phyloP scores from a whole-genome alignment of 2,329 filamentous ascomycete species.

The Emergomyces africanus region DNA sequence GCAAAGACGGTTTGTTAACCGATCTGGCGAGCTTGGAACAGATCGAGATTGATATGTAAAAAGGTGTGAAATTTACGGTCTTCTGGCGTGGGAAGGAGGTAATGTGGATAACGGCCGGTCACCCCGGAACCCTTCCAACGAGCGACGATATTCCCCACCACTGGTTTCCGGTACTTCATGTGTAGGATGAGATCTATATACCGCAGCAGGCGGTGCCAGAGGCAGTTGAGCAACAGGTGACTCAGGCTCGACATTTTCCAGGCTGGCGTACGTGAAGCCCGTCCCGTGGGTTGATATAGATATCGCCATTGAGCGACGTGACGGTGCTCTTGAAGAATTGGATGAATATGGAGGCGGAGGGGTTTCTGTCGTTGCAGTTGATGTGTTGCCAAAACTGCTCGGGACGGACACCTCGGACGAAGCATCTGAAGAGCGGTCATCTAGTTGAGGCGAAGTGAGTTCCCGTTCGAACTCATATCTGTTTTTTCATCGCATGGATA shows the following conservation, averaged over 20 bases:
- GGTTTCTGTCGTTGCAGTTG: slow-evolving; percentile 30
- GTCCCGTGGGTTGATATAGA: slow-evolving; percentile 18
- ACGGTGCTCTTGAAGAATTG: slow-evolving; percentile 18
- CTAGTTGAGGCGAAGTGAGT: slow-evolving; percentile 5
- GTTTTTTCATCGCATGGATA: slow-evolving; percentile 21
- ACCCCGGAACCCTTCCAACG: background rate
- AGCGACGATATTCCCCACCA: background rate
- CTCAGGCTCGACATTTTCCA: slow-evolving; percentile 4
- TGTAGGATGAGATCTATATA: slow-evolving; percentile 9
- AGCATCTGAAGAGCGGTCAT: slow-evolving; percentile 24
- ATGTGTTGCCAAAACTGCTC: slow-evolving; percentile 33
- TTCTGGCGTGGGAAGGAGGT: background rate
- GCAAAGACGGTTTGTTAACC: background rate
- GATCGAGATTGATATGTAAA: background rate
- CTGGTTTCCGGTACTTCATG: background rate
- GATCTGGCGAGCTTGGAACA: background rate
- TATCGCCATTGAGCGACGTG: slow-evolving; percentile 17
- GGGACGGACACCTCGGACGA: slow-evolving; percentile 31
- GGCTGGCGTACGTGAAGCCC: slow-evolving; percentile 4
- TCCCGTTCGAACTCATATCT: slow-evolving; percentile 14
- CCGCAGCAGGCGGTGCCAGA: slow-evolving; percentile 17
- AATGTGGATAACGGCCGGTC: background rate
- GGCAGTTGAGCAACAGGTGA: slow-evolving; percentile 17
- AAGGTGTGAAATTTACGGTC: background rate
- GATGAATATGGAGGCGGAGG: slow-evolving; percentile 31